phyloP scores from a whole-genome alignment of 371 early-diverging fungal species.

The Lichtheimia hyalospora region DNA sequence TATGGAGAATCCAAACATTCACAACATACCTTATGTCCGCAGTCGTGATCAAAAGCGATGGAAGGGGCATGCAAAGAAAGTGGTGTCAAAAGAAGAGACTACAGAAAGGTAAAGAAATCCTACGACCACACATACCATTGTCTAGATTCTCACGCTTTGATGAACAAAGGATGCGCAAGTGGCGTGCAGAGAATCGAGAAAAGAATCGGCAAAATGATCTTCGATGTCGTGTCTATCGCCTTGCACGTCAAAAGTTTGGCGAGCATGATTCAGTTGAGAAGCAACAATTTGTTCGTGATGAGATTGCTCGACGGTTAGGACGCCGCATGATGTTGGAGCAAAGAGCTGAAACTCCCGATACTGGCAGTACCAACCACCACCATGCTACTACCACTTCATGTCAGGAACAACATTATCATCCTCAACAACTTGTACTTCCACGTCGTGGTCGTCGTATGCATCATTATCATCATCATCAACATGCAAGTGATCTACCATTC shows the following conservation, averaged over 20 bases:
- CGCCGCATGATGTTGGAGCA: slow-evolving; percentile 20
- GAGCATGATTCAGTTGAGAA: slow-evolving; percentile 54
- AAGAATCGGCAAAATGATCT: slow-evolving; percentile 66
- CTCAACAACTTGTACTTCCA: slow-evolving; percentile 2
- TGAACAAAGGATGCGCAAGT: slow-evolving; percentile 48
- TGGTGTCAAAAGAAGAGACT: slow-evolving; percentile 43
- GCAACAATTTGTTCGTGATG: slow-evolving; percentile 58
- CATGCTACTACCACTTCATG: not conserved
- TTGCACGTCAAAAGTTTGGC: slow-evolving; percentile 63
- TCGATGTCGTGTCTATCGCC: slow-evolving; percentile 67
- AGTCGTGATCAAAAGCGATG: slow-evolving; percentile 54
- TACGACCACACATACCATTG: not conserved
- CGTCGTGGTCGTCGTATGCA: slow-evolving; percentile 5
- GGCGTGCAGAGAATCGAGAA: slow-evolving; percentile 59
- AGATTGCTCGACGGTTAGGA: slow-evolving; percentile 49
- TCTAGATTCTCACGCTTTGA: not conserved
- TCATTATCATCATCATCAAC: slow-evolving; percentile 8
- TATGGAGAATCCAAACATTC: slow-evolving; percentile 31
- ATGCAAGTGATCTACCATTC: slow-evolving; percentile 36
- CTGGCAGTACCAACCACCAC: no score
- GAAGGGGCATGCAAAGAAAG: slow-evolving; percentile 54
- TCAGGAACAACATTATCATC: not conserved
- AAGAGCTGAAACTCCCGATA: not conserved
- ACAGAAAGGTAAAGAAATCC: slow-evolving; percentile 34
- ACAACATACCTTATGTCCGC: slow-evolving; percentile 46